Base-by-base conservation (phyloP, 257 asterid genomes). In the Fraxinus americana region DNA sequence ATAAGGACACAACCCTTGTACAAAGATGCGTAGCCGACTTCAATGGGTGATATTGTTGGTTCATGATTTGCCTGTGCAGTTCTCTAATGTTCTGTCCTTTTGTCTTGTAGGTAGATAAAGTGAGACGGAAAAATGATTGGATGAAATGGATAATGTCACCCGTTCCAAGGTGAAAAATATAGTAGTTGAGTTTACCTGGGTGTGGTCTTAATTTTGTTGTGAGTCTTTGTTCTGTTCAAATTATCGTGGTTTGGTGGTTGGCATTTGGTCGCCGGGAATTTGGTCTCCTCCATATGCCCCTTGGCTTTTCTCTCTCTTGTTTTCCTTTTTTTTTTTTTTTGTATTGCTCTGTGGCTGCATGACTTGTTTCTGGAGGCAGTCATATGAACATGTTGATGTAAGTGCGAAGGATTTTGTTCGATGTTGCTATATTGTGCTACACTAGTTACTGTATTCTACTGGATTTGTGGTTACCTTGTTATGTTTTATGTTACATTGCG, bases 51-150 rank as follows among this genome's bases (percentile, higher is more conserved):
- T 72, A 13, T 11, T 72, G 35, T 25, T 17, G 50, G 38, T 50
- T 45, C 27, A 4, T 12, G 11, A 54, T 13, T 25, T 32, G 7
- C 71, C 61, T 2, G 10, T 77, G 10, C 36, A 0, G 3, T 5
- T 10, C 35, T 13, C 5, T 65, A 29, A 45, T 32, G 67, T 45
- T 61, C 43, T 2, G 12, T 8, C 67, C 0, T 25, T 70, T 73
- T 8, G 27, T 27, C 32, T 80, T 77, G 79, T 81, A 91, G 97
- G 94, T 92, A 21, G 93, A 88, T 72, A 92, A 87, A 78, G 78
- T 92, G 67, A 88, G 97, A 78, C 78, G 89, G 74, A 87, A 87
- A 73, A 81, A 57, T 71, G 94, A 91, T 71, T 92, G 97, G 96
- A 35, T 3, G 63, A 85, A 78, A 72, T 92, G 97, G 97, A 75